Evolutionary conservation across 2,329 filamentous ascomycete species (phyloP), one percentile per base, ranked within the genome.

Genomic region (Diaporthe velutina): DNA sequence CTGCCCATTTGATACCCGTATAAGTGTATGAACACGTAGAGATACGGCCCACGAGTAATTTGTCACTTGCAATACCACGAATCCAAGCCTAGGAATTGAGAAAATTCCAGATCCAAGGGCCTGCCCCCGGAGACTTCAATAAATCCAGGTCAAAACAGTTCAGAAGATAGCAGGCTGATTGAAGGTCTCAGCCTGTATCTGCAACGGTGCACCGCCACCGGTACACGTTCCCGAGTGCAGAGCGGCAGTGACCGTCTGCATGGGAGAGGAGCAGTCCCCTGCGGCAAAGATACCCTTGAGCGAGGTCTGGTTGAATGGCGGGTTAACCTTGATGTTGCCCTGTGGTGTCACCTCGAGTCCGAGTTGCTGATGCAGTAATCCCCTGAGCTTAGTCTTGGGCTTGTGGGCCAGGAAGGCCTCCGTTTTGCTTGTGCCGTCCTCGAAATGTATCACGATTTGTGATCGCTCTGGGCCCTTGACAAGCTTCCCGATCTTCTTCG

Each of bases 401-500:
- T 68, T 60, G 55, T 74, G 72, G 19, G 35, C 45, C 10, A 74
- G 66, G 25, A 74, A 71, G 6, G 60, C 66, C 15, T 60, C 61
- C 15, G 30, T 40, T 22, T 25, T 54, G 33, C 4, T 50, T 10
- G 8, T 52, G 15, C 66, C 64, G 22, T 74, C 64, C 17, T 40
- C 45, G 54, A 71, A 61, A 1, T 74, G 15, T 7, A 71, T 1
- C 9, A 25, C 33, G 0, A 74, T n/a, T 10, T n/a, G 30, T 5
- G 61, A 22, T 12, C 48, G 40, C 9, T 58, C 40, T 1, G 60
- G 50, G 4, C 28, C 71, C 22, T 38, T 33, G 52, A 33, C 61
- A 8, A 73, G 55, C 61, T 42, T 17, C 1, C 35, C n/a, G 33
- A 73, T 73, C 30, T 13, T 52, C n/a, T 35, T 40, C 1, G 19